A percentile compares a stretch with the other conserved stretches of the same genome.
These are phyloP conservation scores for Akanthomyces lecanii DNA, from an alignment of 2,329 filamentous ascomycete genomes.

Conservation along the genomic window DNA sequence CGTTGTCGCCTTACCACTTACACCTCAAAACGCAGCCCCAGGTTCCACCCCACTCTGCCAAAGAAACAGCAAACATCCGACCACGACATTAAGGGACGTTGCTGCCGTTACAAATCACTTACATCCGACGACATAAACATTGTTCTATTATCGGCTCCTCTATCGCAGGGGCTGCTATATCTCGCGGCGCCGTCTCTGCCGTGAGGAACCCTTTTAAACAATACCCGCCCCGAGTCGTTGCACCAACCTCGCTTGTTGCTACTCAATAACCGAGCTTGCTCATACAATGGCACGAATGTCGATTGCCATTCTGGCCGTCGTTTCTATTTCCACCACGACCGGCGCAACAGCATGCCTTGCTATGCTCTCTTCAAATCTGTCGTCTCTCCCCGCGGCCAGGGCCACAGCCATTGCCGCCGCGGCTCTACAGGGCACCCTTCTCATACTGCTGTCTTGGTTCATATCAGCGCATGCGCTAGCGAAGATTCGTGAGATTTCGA, in stretches of 20 bases:
- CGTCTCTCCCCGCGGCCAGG: background rate
- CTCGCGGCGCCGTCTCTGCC: constrained; percentile 13
- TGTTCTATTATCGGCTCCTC: background rate
- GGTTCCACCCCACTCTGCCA: constrained; percentile 5
- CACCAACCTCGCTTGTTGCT: background rate
- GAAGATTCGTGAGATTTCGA: constrained; percentile 24
- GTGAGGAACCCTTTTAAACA: constrained; percentile 5
- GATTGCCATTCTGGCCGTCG: background rate
- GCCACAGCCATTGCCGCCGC: constrained; percentile 36
- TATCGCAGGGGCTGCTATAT: background rate
- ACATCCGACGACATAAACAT: background rate
- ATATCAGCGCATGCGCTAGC: constrained; percentile 6
- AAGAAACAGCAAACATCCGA: constrained; percentile 16
- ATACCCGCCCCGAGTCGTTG: background rate
- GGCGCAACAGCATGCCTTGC: constrained; percentile 4
- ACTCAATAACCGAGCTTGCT: background rate
- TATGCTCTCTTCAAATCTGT: background rate
- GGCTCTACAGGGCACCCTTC: constrained; percentile 32
- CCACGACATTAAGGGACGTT: constrained; percentile 8
- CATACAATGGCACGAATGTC: constrained; percentile 6
- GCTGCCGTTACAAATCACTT: background rate
- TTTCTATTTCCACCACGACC: constrained; percentile 11
- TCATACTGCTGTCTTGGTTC: constrained; percentile 14
- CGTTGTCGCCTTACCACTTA: constrained; percentile 12
- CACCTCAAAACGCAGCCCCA: background rate